Evolutionary conservation across 2,329 filamentous ascomycete species (phyloP).

Genomic region (Aureobasidium lini): DNA sequence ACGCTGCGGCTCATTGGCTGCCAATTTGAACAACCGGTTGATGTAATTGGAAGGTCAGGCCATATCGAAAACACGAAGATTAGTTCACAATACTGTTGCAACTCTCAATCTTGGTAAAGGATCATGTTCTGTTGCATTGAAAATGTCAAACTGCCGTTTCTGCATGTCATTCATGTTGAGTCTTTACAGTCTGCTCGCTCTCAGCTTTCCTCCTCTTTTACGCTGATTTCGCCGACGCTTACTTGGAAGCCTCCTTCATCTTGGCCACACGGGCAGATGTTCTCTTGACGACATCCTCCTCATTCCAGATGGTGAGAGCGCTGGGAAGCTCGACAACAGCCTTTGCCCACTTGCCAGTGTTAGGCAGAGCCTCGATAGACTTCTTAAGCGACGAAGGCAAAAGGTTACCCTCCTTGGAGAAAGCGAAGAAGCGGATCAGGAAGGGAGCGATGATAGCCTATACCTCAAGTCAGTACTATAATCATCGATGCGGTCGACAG

Average conservation of each 20-base stretch:
- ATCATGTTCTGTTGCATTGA: too few relatives aligned
- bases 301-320: conserved; percentile 57
- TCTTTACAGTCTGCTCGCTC: neutral
- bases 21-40: too few relatives aligned
- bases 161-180: neutral
- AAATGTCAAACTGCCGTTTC: neutral
- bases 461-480: neutral
- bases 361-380: conserved; percentile 15
- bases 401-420: conserved; percentile 48
- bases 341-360: conserved; percentile 26
- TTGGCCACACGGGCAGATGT: conserved; percentile 38
- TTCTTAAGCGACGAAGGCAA: conserved; percentile 43
- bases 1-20: too few relatives aligned
- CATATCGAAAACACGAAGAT: too few relatives aligned
- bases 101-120: too few relatives aligned
- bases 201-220: neutral
- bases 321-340: conserved; percentile 41
- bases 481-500: neutral
- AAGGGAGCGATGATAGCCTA: conserved; percentile 52
- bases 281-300: conserved; percentile 37
- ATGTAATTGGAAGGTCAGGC: too few relatives aligned
- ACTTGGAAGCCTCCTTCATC: conserved; percentile 22
- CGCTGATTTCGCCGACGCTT: neutral
- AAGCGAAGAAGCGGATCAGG: conserved; percentile 51
- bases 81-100: too few relatives aligned